Base-by-base conservation (phyloP, 257 asterid genomes). In the Scutellaria baicalensis region DNA sequence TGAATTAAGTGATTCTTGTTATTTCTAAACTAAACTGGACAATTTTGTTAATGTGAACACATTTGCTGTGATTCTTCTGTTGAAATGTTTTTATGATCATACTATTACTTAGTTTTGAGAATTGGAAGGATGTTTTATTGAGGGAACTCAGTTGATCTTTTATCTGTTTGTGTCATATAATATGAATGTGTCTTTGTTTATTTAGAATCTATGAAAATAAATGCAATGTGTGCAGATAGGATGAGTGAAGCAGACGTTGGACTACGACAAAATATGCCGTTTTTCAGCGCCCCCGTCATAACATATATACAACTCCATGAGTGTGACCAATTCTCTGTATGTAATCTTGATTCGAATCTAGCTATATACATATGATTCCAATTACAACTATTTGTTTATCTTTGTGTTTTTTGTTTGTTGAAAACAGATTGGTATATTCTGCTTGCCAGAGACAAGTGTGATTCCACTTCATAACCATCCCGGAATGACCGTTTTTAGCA, bases 401-500 rank as follows among this genome's bases (percentile, higher is more conserved):
- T 2, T 16, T 49, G 8, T 1, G 6, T 14, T 6, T 14, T 6
- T 49, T 16, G 18, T 50, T 12, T 38, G 6, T 63, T 59, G 58
- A 18, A 12, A 65, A 45, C 85, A 93, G 98, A 90, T 93, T 76
- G 97, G 96, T 44, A 85, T 93, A 63, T 93, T 93, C 78, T 93
- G 98, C 80, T 82, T 93, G 86, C 98, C 98, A 0, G 96, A 95
- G 31, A 77, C 77, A 14, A 85, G 90, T 58, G 96, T 93, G 56
- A 93, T 93, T 51, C 98, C 98, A 2, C 93, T 93, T 21, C 98
- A 93, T 38, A 83, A 90, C 85, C 98, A 93, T 77, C 98, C 98
- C 4, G 97, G 88, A 42, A 93, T 93, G 98, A 90, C 98, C 0
- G 98, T 93, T 62, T 88, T 93, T 72, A 80, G 97, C 85, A 93